Evolutionary conservation across 441 rosid species (phyloP).

Genomic region (Adansonia madagascariensis): DNA sequence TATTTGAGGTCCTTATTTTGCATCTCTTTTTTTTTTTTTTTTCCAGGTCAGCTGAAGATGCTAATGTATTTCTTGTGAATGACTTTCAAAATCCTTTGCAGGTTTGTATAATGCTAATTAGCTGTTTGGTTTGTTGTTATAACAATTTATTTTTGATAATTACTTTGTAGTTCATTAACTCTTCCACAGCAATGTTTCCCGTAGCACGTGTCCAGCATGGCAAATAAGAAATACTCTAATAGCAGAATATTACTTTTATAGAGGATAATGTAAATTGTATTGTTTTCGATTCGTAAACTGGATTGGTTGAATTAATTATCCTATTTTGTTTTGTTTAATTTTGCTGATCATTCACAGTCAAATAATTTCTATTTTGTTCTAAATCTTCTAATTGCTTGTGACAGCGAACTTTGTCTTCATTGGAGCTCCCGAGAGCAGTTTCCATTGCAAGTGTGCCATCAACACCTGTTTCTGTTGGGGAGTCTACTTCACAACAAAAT

Average conservation of each 20-base stretch:
- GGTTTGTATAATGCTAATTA: slow-evolving; percentile 47
- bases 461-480: slow-evolving; percentile 46
- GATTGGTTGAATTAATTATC: not conserved
- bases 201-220: not conserved
- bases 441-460: slow-evolving; percentile 65
- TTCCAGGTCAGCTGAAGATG: slow-evolving; percentile 89
- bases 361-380: slow-evolving; percentile 8
- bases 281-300: not conserved
- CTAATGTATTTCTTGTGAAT: slow-evolving; percentile 86
- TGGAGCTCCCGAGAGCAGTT: slow-evolving; percentile 88
- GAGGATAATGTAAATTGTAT: not conserved
- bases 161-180: slow-evolving; percentile 6
- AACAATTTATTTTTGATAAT: not conserved
- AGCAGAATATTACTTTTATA: not conserved
- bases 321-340: not conserved
- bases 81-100: slow-evolving; percentile 90
- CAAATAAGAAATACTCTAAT: not conserved
- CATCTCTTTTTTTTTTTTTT: not conserved
- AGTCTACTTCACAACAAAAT: slow-evolving; percentile 50
- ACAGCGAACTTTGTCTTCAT: slow-evolving; percentile 89
- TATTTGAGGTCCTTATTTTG: slow-evolving; percentile 28
- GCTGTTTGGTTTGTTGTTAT: slow-evolving; percentile 20
- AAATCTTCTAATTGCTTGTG: slow-evolving; percentile 34
- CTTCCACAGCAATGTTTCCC: slow-evolving; percentile 12
- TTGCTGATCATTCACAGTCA: not conserved